Evolutionary conservation across 305 asterid species (phyloP).

Genomic region (Vinca major): DNA sequence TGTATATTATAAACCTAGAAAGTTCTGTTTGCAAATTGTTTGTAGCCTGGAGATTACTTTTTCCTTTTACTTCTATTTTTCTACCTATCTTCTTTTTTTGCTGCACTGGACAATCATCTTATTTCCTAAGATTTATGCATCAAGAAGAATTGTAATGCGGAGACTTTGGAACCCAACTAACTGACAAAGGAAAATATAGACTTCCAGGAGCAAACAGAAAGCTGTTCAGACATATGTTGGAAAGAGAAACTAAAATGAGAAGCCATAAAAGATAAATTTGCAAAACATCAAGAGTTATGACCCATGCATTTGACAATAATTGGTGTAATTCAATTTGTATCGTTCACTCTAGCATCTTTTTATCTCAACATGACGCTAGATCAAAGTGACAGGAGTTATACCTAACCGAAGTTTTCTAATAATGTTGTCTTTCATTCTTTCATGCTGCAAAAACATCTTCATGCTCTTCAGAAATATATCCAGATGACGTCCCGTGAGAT

Average conservation of each 20-base stretch:
- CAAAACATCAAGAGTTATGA: not conserved
- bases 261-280: not conserved
- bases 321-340: not conserved
- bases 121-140: not conserved
- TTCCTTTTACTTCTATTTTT: not conserved
- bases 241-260: not conserved
- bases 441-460: constrained; percentile 5
- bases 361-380: not conserved
- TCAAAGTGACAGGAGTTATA: constrained; percentile 3
- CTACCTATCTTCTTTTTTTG: not conserved
- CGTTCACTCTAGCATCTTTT: not conserved
- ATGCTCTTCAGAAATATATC: constrained; percentile 2
- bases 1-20: constrained; percentile 22
- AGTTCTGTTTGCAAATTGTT: not conserved
- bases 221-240: not conserved
- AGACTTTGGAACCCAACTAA: not conserved
- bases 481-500: constrained; percentile 11
- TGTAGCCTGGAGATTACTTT: not conserved
- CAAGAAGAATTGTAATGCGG: not conserved
- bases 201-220: not conserved
- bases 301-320: not conserved
- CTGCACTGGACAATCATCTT: not conserved
- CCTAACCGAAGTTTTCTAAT: constrained; percentile 1
- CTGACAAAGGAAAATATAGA: not conserved
- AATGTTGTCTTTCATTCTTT: constrained; percentile 4